Conservation (phyloP, 495 filamentous ascomycete species). For the Aspergillus homomorphus region DNA sequence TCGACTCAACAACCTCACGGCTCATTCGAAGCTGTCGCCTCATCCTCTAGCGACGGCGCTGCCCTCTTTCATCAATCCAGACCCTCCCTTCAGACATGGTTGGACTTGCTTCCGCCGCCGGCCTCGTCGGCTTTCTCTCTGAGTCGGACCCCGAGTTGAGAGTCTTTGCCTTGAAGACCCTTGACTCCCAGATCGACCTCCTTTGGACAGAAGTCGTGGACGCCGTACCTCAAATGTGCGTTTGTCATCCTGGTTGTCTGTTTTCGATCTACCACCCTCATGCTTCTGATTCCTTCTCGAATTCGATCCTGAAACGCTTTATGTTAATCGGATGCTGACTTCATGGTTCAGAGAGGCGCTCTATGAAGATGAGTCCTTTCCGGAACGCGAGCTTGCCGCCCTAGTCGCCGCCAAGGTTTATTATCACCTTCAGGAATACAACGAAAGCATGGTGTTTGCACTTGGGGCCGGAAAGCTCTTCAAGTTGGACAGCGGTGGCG, state of each 20-base stretch:
- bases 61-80: conserved; percentile 12
- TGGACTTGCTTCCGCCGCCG: conserved; percentile 87
- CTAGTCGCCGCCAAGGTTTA: conserved; percentile 96
- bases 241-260: conserved; percentile 14
- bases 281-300: neutral
- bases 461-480: conserved; percentile 94
- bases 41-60: conserved; percentile 30
- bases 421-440: conserved; percentile 97
- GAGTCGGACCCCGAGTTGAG: conserved; percentile 91
- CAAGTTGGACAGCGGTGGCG: conserved; percentile 83
- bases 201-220: conserved; percentile 97
- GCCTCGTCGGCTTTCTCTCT: conserved; percentile 91
- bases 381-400: conserved; percentile 90
- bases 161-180: conserved; percentile 86
- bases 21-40: conserved; percentile 40
- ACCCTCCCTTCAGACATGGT: conserved; percentile 60
- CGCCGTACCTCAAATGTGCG: conserved; percentile 89
- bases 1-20: conserved; percentile 21
- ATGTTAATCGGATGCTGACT: conserved; percentile 14
- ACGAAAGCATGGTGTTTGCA: conserved; percentile 98
- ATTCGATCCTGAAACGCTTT: neutral
- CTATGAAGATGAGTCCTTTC: conserved; percentile 93
- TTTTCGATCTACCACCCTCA: neutral
- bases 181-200: conserved; percentile 93
- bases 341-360: conserved; percentile 75